Evolutionary conservation across 768 basidiomycete genomes (phyloP), one percentile per base, ranked within the genome.

Genomic region (Tricholoma sp.): DNA sequence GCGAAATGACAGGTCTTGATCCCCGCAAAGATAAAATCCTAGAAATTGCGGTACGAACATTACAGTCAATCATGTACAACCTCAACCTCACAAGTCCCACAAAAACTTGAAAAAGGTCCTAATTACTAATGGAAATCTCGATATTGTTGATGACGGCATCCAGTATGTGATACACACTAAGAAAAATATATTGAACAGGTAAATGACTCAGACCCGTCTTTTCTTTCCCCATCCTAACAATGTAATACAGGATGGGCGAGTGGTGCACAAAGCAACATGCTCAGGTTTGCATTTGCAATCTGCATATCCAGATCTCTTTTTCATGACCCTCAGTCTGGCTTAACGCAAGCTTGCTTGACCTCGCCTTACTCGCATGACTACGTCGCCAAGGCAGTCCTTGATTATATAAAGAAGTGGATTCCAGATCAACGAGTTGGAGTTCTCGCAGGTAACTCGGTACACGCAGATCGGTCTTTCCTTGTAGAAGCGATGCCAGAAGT

Each of bases 181-280:
- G 56, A 91, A 90, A 65, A 70, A 72, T 15, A 63, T 80, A 10
- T 69, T 97, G 33, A 89, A 95, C 66, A 71, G 68, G 93, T 92
- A 56, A 66, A 81, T 65, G 8, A 2, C n/a, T 37, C 52, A n/a
- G n/a, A 10, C 31, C 11, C 31, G 11, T n/a, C 2, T 20, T 17
- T 7, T 17, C 15, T 32, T 8, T 37, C 18, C 32, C 50, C 48
- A 45, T 47, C 50, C 11, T 49, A 52, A 32, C 39, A 33, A 29
- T 5, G 36, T 48, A 60, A 34, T 48, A 31, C 59, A 94, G 91
- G 15, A 97, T 97, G 94, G 80, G 83, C 57, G 77, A 85, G 59
- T 97, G 94, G 94, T 97, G 94, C 69, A 84, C 74, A 29, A 80
- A 80, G 6, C 91, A 93, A 58, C 94, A 97, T 61, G 87, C 85